Percentiles rank a stretch among this genome's conserved stretches.
These are phyloP conservation scores for Trichophyton schoenleinii DNA, from an alignment of 2,329 filamentous ascomycete species.

Conservation along the genomic window DNA sequence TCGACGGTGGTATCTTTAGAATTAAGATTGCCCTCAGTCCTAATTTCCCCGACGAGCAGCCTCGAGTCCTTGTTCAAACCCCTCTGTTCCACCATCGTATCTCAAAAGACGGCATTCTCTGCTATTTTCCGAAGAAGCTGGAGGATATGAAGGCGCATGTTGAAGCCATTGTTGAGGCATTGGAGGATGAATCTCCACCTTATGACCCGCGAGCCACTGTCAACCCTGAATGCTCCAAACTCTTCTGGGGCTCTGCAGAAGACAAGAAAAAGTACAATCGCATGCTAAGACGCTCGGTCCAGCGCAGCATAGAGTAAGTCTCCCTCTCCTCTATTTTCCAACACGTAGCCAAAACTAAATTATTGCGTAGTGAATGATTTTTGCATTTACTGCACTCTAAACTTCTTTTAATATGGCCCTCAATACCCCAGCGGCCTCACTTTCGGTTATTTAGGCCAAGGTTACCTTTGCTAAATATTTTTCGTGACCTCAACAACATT, in stretches of 20 bases:
- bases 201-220: constrained; percentile 86
- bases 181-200: constrained; percentile 79
- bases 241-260: constrained; percentile 72
- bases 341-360: background rate
- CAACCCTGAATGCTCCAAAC: constrained; percentile 68
- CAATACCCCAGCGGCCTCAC: background rate
- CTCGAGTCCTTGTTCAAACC: constrained; percentile 68
- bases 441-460: background rate
- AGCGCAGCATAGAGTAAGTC: constrained; percentile 25
- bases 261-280: constrained; percentile 78
- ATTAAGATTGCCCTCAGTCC: constrained; percentile 71
- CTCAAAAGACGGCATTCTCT: constrained; percentile 64
- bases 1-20: constrained; percentile 81
- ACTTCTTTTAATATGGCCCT: background rate
- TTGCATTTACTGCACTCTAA: background rate
- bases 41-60: constrained; percentile 77
- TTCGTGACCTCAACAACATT: background rate
- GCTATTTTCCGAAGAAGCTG: constrained; percentile 58
- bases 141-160: constrained; percentile 78
- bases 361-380: background rate
- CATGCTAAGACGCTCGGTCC: constrained; percentile 64
- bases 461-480: background rate
- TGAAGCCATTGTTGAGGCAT: constrained; percentile 62
- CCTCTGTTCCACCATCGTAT: constrained; percentile 81
- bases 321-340: too few relatives aligned